phyloP scores from a whole-genome alignment of 148 eudicot genomes.

The Drosera capensis region DNA sequence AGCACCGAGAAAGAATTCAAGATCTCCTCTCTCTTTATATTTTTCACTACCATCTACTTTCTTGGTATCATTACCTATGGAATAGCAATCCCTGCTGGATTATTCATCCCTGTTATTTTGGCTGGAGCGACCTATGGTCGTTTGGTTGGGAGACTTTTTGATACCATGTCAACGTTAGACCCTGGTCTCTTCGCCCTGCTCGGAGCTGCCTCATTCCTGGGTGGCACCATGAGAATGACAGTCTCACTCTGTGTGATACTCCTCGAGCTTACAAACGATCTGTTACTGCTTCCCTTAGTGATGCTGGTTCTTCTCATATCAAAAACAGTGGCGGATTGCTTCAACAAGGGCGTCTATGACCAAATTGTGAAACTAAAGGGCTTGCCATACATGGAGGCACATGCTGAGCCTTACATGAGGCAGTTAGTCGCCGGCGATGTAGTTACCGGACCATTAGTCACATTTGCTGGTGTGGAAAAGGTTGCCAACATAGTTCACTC shows the following conservation, averaged over 20 bases:
- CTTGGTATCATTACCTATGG: too few species aligned
- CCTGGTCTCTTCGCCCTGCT: constrained; percentile 19
- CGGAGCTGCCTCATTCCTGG: constrained; percentile 19
- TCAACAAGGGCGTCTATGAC: constrained; percentile 18
- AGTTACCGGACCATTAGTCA: constrained; percentile 14
- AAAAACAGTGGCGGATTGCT: constrained; percentile 15
- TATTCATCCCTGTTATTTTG: too few species aligned
- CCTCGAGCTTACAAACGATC: constrained; percentile 15
- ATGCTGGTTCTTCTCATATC: too few species aligned
- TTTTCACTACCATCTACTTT: constrained; percentile 8
- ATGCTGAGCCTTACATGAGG: constrained; percentile 21
- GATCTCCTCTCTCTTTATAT: constrained; percentile 12
- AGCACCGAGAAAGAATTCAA: constrained; percentile 8
- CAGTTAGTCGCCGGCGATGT: constrained; percentile 14
- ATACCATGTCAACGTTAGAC: constrained; percentile 8
- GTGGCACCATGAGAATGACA: constrained; percentile 22
- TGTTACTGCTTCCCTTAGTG: constrained; percentile 11
- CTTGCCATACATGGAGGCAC: constrained; percentile 17
- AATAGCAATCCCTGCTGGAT: too few species aligned
- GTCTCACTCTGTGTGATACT: constrained; percentile 15
- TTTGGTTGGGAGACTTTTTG: constrained; percentile 16
- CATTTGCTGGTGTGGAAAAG: constrained; percentile 15
- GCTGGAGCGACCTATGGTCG: constrained; percentile 19
- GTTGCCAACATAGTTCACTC: constrained; percentile 15
- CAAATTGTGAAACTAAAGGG: constrained; percentile 15